Evolutionary conservation across 148 eudicot species (phyloP), one percentile per base, ranked within the genome.

Genomic region (Rhododendron kiyosumense): DNA sequence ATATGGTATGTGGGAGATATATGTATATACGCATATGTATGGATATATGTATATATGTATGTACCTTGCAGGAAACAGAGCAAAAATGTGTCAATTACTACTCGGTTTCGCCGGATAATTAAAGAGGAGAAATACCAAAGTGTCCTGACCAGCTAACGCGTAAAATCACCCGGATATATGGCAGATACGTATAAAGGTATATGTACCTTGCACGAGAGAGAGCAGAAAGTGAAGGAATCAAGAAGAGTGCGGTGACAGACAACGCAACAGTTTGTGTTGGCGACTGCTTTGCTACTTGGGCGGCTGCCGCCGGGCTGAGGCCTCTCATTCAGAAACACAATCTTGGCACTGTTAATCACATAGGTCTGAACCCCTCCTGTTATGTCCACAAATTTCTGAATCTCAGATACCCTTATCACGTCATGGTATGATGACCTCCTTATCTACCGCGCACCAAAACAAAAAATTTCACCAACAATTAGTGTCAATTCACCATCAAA

Each of bases 371-470:
- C 51, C 80, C 49, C 79, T 75, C 79, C 80, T 18, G 84, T 83
- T n/a, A 91, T 92, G 69, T 92, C 94, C 84, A 92, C 51, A 77
- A 88, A 91, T 80, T 92, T 92, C 61, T 87, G 89, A 52, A 87
- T 87, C 79, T 87, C 89, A 26, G 61, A 80, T 13, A 80, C 63
- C 83, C 83, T 80, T 48, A 80, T 80, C 91, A 92, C 93, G 81
- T 92, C 92, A 85, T 92, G 94, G 87, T 91, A 92, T 8, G 94
- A 92, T 2, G 94, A 92, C 81, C 94, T 84, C 88, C 94, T 89
- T 85, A 92, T 92, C 94, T 91, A 88, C 82, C 38, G 7, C 45
- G 45, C 45, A 6, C 45, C 38, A 20, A 74, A 45, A 12, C 22
- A 71, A 26, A 5, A 63, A 75, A 51, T 63, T 24, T 36, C 36